Conservation (phyloP, 2,329 filamentous ascomycete genomes). For the Penicillium paneum region DNA sequence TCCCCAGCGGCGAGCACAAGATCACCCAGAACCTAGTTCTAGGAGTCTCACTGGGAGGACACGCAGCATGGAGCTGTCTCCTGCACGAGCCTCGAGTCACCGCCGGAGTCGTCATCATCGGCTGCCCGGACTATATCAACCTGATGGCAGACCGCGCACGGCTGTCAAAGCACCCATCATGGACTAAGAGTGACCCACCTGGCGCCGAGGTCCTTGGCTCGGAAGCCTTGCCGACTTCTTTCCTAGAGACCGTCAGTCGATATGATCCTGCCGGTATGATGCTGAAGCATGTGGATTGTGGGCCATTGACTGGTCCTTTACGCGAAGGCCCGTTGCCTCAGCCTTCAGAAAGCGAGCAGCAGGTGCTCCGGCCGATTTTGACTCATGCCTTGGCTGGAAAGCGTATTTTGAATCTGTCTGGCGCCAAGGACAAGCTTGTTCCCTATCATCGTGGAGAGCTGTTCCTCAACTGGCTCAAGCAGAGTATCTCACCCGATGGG, state of each 20-base stretch:
- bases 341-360: conserved; percentile 44
- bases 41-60: conserved; percentile 82
- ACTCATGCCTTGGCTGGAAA: conserved; percentile 48
- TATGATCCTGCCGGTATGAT: conserved; percentile 75
- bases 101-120: conserved; percentile 77
- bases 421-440: conserved; percentile 59
- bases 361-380: conserved; percentile 44
- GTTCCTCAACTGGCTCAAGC: conserved; percentile 57
- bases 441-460: conserved; percentile 56
- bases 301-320: conserved; percentile 21
- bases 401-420: conserved; percentile 53
- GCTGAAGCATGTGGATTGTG: conserved; percentile 51
- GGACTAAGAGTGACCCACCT: conserved; percentile 53
- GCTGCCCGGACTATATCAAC: conserved; percentile 82
- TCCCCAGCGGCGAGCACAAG: conserved; percentile 49
- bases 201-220: conserved; percentile 70
- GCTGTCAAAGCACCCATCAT: conserved; percentile 63
- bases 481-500: conserved; percentile 37
- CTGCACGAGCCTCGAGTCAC: conserved; percentile 74
- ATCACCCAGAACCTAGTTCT: conserved; percentile 67
- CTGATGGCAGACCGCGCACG: conserved; percentile 77
- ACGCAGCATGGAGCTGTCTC: conserved; percentile 79
- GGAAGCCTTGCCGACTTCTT: conserved; percentile 67
- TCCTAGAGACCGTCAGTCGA: conserved; percentile 61
- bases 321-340: conserved; percentile 34